Base-by-base conservation (phyloP, 139 green algal species). In the Gonium pectorale region DNA sequence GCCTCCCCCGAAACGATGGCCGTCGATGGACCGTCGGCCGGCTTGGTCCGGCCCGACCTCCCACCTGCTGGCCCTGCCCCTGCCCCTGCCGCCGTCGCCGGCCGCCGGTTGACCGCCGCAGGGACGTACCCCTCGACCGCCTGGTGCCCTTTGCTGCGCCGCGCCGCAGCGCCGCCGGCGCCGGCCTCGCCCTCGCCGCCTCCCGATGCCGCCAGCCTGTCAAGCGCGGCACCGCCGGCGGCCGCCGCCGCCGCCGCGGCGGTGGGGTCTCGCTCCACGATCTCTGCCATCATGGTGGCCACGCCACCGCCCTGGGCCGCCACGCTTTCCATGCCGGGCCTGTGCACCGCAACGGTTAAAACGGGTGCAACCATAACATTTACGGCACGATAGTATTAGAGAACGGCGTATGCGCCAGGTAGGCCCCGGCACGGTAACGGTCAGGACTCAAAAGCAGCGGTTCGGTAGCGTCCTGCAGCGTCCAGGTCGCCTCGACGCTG, bases 111-210 rank as follows among this genome's bases (percentile, higher is more conserved):
- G 24, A 37, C 59, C 6, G 49, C 52, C 52, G 27, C 51, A 21
- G 81, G 81, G 31, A 74, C 44, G 49, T 86, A 86, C 9, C 81
- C 81, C 43, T 86, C 81, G 56, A 86, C 81, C 26, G 81, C 81
- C 54, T 31, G n/a, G 0, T 8, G 5, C 59, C 26, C 26, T 37
- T 15, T 33, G 44, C 68, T 27, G 68, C 62, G 29, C 29, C 17
- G 33, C 63, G 17, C 68, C 29, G 27, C 43, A 4, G 7, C 43
- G 46, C 44, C 31, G 77, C 51, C 3, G 46, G 64, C 38, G 66
- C 33, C 24, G 80, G 67, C 41, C 29, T 15, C 41, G 44, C 78
- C 31, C 35, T 46, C 64, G 31, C 5, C 3, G 26, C 29, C 43
- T 38, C 46, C 78, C 15, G 68, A 70, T 8, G 69, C 69, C 31